A percentile compares a stretch with the other conserved stretches of the same genome.
Conservation (phyloP, 2,329 filamentous ascomycete species). For the Tricladium varicosporioides region DNA sequence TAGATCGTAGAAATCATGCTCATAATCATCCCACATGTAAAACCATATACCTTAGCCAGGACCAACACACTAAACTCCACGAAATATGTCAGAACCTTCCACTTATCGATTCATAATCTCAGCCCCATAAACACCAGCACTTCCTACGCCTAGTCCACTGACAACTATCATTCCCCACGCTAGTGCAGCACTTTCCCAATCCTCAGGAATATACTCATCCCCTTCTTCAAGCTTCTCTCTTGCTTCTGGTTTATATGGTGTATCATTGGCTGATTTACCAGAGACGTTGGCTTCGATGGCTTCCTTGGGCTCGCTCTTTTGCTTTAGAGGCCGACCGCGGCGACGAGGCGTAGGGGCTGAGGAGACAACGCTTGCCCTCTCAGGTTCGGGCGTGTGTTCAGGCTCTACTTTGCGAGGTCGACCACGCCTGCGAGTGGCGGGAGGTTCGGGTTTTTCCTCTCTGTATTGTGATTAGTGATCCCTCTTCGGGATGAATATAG, state of each 20-base stretch:
- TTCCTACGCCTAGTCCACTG: conserved; percentile 3
- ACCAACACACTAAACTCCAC: too few relatives aligned
- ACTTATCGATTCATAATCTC: conserved; percentile 4
- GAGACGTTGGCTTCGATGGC: conserved; percentile 1
- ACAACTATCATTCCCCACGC: conserved; percentile 4
- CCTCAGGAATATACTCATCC: conserved; percentile 38
- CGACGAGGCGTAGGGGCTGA: not conserved
- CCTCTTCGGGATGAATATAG: not conserved
- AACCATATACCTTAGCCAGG: too few relatives aligned
- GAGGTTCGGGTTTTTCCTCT: not conserved
- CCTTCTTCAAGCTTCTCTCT: conserved; percentile 36
- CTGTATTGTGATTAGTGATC: not conserved
- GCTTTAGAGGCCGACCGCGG: conserved; percentile 11
- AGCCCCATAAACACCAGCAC: conserved; percentile 4
- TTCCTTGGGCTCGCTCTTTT: not conserved
- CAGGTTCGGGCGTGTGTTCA: not conserved
- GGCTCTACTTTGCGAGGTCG: conserved; percentile 16
- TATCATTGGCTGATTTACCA: conserved; percentile 37
- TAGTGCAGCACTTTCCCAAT: conserved; percentile 6
- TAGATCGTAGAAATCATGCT: too few relatives aligned
- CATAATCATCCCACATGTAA: too few relatives aligned
- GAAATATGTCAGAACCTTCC: not conserved
- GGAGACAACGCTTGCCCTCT: not conserved
- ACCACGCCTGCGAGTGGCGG: conserved; percentile 13
- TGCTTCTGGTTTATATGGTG: conserved; percentile 36